Evolutionary conservation across 768 basidiomycete genomes (phyloP), one percentile per base, ranked within the genome.

Genomic region (Sporobolomyces roseus): DNA sequence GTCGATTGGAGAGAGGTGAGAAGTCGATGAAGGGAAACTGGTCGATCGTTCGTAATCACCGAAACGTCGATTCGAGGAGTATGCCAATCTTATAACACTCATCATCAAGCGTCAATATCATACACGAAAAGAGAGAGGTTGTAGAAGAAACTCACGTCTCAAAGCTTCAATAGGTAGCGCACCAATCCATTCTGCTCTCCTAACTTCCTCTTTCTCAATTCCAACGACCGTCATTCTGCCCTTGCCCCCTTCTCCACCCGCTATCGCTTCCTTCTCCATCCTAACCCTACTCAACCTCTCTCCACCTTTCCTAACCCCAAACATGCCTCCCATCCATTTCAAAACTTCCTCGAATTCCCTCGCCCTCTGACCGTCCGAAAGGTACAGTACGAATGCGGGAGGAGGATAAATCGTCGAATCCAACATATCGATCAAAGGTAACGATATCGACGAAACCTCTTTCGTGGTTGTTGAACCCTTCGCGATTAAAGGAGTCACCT

Each of bases 21-120:
- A 0, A 93, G 81, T 16, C 91, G 86, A 19, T 74, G 75, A 2
- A 93, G 83, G 2, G 91, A 92, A 29, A 78, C 76, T 13, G 90
- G 86, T 36, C 91, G 83, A 74, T 88, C 82, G 73, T 90, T 86
- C 0, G 91, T 92, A 63, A 91, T 88, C 45, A 93, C 82, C 60
- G 83, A 85, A 49, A 92, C 78, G 30, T 88, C 87, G 36, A 92
- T 79, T 36, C 79, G 81, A 14, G 89, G 89, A 3, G 78, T 76
- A 70, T 90, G 82, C 89, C 90, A 93, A 75, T 86, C 91, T 93
- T 17, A 59, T 27, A 21, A 30, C 29, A 69, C 63, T 69, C 71
- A 21, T 67, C 50, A 35, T 41, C 30, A 74, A 41, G 61, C 53
- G 23, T 49, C 8, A 17, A 36, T 38, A 14, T 43, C 21, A 21